Percentiles rank a stretch among this genome's conserved stretches.
Evolutionary conservation across 805 yeast species (phyloP).

Genomic region (Candida boleticola): DNA sequence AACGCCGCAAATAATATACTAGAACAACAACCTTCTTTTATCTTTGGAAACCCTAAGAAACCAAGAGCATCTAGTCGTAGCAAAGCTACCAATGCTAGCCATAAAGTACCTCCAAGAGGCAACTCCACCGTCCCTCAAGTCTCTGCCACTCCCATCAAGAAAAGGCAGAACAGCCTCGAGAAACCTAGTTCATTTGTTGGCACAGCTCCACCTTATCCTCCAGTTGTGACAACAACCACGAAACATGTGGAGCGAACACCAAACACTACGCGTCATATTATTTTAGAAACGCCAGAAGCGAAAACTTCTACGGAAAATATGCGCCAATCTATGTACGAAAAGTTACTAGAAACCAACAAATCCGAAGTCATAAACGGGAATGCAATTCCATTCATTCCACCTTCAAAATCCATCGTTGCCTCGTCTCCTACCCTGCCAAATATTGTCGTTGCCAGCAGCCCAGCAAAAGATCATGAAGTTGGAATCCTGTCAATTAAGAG

Average conservation of each 20-base stretch:
- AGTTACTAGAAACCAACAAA: slow-evolving; percentile 2
- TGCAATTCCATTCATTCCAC: neutral
- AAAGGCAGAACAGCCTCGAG: neutral
- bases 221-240: neutral
- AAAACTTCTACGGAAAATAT: neutral
- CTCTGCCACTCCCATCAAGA: slow-evolving; percentile 4
- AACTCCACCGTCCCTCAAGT: slow-evolving; percentile 1
- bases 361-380: neutral
- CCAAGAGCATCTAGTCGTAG: neutral
- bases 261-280: slow-evolving; percentile 1
- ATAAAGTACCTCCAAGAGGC: neutral
- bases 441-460: neutral
- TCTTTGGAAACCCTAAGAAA: slow-evolving; percentile 3
- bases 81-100: neutral
- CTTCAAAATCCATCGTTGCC: neutral
- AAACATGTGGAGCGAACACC: neutral
- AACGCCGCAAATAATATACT: neutral
- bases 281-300: slow-evolving; percentile 7
- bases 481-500: slow-evolving; percentile 6
- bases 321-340: slow-evolving; percentile 6
- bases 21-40: neutral
- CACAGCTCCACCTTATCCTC: neutral
- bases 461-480: neutral
- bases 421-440: slow-evolving; percentile 6
- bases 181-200: neutral